A percentile compares a stretch with the other conserved stretches of the same genome.
Evolutionary conservation across 2,329 filamentous ascomycete genomes (phyloP).

Genomic region (Microdochium trichocladiopsis): DNA sequence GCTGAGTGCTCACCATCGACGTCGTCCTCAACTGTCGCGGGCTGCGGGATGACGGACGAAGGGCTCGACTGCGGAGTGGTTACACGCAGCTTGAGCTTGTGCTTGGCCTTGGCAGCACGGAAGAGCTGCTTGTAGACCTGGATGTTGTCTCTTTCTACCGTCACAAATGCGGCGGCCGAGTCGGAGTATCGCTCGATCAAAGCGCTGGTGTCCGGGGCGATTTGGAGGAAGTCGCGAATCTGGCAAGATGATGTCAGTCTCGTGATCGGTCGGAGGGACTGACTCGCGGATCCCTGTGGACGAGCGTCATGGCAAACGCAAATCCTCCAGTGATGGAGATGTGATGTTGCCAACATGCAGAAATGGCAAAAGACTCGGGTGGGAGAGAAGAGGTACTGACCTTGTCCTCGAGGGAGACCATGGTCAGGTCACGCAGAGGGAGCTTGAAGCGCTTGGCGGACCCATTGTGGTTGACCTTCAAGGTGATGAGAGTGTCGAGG

Average conservation of each 20-base stretch:
- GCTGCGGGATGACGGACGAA: conserved; percentile 7
- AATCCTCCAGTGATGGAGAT: background rate
- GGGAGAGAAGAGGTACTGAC: conserved; percentile 47
- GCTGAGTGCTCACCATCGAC: conserved; percentile 7
- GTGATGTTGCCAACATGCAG: conserved; percentile 3
- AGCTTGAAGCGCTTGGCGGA: conserved; percentile 80
- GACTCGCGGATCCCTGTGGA: conserved; percentile 2
- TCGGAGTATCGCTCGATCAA: conserved; percentile 92
- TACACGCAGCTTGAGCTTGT: conserved; percentile 86
- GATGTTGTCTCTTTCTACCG: conserved; percentile 68
- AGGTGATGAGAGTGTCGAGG: conserved; percentile 69
- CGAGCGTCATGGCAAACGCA: background rate
- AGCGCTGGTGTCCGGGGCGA: conserved; percentile 54
- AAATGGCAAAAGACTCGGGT: background rate
- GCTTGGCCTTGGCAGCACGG: conserved; percentile 93
- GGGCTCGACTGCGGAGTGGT: conserved; percentile 2
- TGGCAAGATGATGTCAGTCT: conserved; percentile 22
- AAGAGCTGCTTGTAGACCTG: conserved; percentile 95
- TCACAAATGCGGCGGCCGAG: conserved; percentile 74
- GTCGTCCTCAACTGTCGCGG: conserved; percentile 10
- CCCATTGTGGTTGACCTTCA: conserved; percentile 79
- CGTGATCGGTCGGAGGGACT: conserved; percentile 1
- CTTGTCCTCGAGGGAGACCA: conserved; percentile 70
- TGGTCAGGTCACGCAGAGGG: conserved; percentile 75
- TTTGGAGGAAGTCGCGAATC: conserved; percentile 63